phyloP scores from a whole-genome alignment of 495 filamentous ascomycete species.

The Trichoderma parareesei region DNA sequence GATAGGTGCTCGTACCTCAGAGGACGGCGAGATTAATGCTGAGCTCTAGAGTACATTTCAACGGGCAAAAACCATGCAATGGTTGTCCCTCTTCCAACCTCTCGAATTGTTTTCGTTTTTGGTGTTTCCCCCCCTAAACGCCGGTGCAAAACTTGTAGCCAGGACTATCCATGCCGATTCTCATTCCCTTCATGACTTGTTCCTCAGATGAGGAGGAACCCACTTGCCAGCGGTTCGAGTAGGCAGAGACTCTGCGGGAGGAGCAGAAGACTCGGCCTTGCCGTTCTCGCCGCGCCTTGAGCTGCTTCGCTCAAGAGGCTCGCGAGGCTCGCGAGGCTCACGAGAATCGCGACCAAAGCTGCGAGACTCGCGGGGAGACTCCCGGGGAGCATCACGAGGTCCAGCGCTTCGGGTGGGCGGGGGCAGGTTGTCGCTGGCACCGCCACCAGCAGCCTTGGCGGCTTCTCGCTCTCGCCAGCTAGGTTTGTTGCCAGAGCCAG shows the following conservation, averaged over 20 bases:
- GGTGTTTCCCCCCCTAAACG: not conserved
- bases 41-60: conserved; percentile 12
- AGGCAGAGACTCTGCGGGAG: conserved; percentile 30
- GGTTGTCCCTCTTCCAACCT: not conserved
- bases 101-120: not conserved
- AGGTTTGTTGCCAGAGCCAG: conserved; percentile 44
- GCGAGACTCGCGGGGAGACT: not conserved
- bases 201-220: conserved; percentile 27
- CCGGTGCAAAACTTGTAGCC: conserved; percentile 8
- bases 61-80: not conserved
- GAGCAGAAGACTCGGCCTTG: conserved; percentile 20
- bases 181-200: conserved; percentile 20
- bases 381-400: conserved; percentile 17
- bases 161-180: not conserved
- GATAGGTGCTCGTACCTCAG: conserved; percentile 4
- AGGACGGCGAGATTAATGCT: conserved; percentile 8
- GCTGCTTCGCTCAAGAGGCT: conserved; percentile 20
- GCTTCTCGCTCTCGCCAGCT: conserved; percentile 84
- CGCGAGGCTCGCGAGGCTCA: not conserved
- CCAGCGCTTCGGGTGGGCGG: conserved; percentile 18
- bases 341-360: not conserved
- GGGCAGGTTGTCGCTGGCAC: conserved; percentile 18
- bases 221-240: conserved; percentile 38
- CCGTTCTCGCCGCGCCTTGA: conserved; percentile 25
- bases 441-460: conserved; percentile 42